These are phyloP conservation scores for Perkinsus olseni DNA, from an alignment of 169 alveolate species.

Conservation along the genomic window DNA sequence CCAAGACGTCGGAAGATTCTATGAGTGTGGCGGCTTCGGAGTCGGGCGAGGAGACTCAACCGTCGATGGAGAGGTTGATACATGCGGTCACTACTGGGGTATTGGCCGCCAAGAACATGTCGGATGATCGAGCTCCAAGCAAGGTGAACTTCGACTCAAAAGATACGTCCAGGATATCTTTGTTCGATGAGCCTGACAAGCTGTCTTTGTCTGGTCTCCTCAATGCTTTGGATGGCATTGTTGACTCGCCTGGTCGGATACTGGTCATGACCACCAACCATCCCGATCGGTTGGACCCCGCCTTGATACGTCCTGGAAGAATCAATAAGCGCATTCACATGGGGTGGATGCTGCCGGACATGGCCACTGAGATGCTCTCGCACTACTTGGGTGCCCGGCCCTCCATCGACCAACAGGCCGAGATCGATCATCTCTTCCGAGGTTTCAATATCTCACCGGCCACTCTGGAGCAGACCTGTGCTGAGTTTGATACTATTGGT, in stretches of 20 bases:
- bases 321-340: constrained; percentile 20
- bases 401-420: neutral
- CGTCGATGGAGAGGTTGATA: neutral
- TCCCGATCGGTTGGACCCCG: constrained; percentile 51
- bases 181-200: constrained; percentile 2
- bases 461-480: neutral
- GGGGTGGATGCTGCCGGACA: neutral
- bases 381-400: neutral
- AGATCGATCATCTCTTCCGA: neutral
- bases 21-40: neutral
- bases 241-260: constrained; percentile 50
- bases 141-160: neutral
- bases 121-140: neutral
- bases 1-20: neutral
- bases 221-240: constrained; percentile 64
- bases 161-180: neutral
- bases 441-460: neutral
- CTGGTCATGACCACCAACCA: constrained; percentile 63
- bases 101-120: neutral
- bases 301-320: constrained; percentile 61
- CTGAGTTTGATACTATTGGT: neutral
- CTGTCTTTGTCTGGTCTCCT: constrained; percentile 48
- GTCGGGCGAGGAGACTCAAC: neutral
- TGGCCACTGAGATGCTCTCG: neutral
- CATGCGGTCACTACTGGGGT: constrained; percentile 7